These are phyloP conservation scores for Trypanosoma conorhini DNA, from an alignment of 208 protist species.

Conservation along the genomic window DNA sequence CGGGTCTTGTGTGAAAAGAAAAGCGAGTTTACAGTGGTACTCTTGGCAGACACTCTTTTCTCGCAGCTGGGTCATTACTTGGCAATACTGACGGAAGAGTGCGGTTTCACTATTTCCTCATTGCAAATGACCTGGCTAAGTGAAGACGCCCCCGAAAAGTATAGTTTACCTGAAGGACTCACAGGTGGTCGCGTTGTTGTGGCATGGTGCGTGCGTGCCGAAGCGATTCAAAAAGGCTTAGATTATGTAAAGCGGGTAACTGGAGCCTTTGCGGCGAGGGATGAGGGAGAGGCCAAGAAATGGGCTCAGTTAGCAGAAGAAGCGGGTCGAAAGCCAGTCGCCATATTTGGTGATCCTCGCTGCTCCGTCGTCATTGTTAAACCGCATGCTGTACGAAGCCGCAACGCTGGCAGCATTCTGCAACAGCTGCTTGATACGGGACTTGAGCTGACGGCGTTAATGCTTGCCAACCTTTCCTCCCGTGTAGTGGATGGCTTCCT, in stretches of 20 bases:
- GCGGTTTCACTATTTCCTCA: constrained; percentile 58
- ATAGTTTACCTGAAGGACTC: constrained; percentile 53
- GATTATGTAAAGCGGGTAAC: constrained; percentile 59
- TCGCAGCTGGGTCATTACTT: constrained; percentile 61
- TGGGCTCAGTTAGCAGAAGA: constrained; percentile 45
- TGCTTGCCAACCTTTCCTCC: constrained; percentile 55
- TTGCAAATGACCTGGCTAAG: constrained; percentile 75
- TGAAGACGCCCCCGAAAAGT: constrained; percentile 29
- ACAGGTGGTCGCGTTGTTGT: constrained; percentile 54
- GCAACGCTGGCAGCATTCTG: constrained; percentile 56
- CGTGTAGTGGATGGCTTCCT: constrained; percentile 56
- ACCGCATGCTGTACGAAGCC: constrained; percentile 47
- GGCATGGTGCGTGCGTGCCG: constrained; percentile 32
- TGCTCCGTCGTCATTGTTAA: constrained; percentile 83
- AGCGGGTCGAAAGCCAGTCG: constrained; percentile 52
- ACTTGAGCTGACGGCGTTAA: constrained; percentile 65
- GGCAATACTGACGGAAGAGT: constrained; percentile 80
- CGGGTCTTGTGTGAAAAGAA: constrained; percentile 70
- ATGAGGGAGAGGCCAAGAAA: constrained; percentile 45
- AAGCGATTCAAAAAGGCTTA: constrained; percentile 63
- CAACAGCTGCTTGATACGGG: constrained; percentile 52
- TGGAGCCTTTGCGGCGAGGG: constrained; percentile 51
- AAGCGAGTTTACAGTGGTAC: constrained; percentile 57
- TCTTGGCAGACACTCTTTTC: constrained; percentile 66
- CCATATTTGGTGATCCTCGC: constrained; percentile 61